Evolutionary conservation across 2,329 filamentous ascomycete species (phyloP), one percentile per base, ranked within the genome.

Genomic region (Xylariaceae sp.): DNA sequence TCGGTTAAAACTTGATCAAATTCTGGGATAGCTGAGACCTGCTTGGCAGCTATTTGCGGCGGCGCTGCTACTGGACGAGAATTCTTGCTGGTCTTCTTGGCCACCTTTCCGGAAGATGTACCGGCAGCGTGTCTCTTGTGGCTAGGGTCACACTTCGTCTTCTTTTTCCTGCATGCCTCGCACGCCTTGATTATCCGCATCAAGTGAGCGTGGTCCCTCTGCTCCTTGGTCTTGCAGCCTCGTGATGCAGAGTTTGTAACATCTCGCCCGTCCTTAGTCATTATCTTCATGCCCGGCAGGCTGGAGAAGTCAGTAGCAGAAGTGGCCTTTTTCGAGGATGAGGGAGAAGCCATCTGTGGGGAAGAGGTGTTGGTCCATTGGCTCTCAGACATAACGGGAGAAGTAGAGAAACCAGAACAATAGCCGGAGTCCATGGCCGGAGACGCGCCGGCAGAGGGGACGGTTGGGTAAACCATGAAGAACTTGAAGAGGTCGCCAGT

Each of bases 151-250:
- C 84, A 87, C 41, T 84, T 80, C 36, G 83, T 78, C 80, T 88
- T 88, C 79, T 87, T 88, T 69, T 76, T 78, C 58, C 79, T 76
- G 75, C 86, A 88, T 58, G 77, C 76, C 39, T 86, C 82, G 69
- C 86, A 88, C n/a, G 86, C 86, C 75, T 87, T 87, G 70, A 87
- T 84, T 68, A 86, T 85, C 58, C 86, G 78, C 83, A 88, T 88
- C 43, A 87, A 74, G 64, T 87, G 85, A 5, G 86, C 86, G 67
- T 87, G 86, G 50, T 87, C 85, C 29, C 86, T 80, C 76, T 88
- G 85, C 76, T 87, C 85, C 77, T 86, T 86, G 49, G 86, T 86
- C 75, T 87, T 88, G 71, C 81, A 84, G 29, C 85, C 84, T 34
- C 85, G 79, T 14, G 83, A 85, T 12, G 83, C 83, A 53, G 81